Conservation (phyloP, 129 eudicot species). For the Tagetes patula region DNA sequence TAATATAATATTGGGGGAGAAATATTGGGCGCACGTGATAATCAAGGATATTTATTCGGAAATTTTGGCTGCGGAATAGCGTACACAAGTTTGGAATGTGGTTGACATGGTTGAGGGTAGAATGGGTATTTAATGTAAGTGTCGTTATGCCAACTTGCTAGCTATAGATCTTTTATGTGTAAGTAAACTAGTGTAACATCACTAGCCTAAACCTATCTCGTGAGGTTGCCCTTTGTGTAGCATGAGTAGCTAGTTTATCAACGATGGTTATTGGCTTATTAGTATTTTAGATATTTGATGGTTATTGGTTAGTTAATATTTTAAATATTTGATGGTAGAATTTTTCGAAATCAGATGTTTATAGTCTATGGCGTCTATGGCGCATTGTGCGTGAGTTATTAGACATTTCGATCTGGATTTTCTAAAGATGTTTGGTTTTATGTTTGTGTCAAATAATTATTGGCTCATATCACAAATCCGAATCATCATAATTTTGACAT, state of each 20-base stretch:
- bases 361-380: too few species aligned
- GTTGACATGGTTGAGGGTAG: slow-evolving; percentile 35
- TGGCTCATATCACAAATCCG: too few species aligned
- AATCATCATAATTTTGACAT: too few species aligned
- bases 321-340: too few species aligned
- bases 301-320: too few species aligned
- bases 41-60: slow-evolving; percentile 37
- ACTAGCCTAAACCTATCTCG: neutral
- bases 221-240: slow-evolving; percentile 27
- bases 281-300: neutral
- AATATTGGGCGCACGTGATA: slow-evolving; percentile 39
- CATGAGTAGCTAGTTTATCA: slow-evolving; percentile 11
- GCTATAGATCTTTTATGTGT: slow-evolving; percentile 12
- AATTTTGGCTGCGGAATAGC: slow-evolving; percentile 39
- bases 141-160: slow-evolving; percentile 25
- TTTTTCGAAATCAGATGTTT: too few species aligned
- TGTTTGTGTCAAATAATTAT: too few species aligned
- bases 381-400: too few species aligned
- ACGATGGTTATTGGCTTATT: neutral
- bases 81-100: slow-evolving; percentile 50
- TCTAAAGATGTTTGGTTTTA: too few species aligned
- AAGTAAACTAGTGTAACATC: neutral
- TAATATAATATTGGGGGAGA: neutral
- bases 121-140: neutral
- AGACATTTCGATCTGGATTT: too few species aligned